Conservation (phyloP, 2,329 filamentous ascomycete genomes). For the Botryosphaeria dothidea region DNA sequence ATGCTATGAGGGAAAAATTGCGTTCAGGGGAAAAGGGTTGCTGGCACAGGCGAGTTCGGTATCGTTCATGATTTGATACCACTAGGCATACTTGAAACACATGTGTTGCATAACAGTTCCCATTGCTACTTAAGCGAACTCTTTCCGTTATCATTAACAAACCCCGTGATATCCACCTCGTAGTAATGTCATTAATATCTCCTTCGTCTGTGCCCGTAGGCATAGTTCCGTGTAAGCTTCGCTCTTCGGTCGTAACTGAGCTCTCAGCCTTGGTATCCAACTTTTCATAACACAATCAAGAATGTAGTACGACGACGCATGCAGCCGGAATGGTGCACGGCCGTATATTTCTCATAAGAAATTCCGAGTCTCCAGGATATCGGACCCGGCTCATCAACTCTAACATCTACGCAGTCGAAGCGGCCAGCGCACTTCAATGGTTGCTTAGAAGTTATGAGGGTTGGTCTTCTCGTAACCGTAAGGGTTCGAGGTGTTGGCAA, state of each 20-base stretch:
- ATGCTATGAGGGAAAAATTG: background rate
- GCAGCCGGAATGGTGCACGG: background rate
- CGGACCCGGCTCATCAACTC: background rate
- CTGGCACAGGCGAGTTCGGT: background rate
- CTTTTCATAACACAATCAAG: slow-evolving; percentile 13
- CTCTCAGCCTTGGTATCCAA: slow-evolving; percentile 3
- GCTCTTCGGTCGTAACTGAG: background rate
- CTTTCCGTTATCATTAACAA: background rate
- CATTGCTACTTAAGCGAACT: background rate
- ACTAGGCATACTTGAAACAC: background rate
- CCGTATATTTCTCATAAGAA: background rate
- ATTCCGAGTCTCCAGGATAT: background rate
- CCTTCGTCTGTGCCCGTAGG: background rate
- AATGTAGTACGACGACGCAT: background rate
- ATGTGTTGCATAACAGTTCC: background rate
- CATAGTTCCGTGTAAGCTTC: background rate
- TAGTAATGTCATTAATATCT: slow-evolving; percentile 5
- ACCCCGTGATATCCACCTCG: background rate
- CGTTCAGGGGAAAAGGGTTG: background rate
- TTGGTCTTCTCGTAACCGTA: slow-evolving; percentile 39
- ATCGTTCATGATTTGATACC: background rate
- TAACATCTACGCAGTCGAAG: background rate
- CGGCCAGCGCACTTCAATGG: background rate
- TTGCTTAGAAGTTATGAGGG: background rate
- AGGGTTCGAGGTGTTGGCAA: slow-evolving; percentile 48